A percentile compares a stretch with the other conserved stretches of the same genome.
These are phyloP conservation scores for Patellifolia procumbens DNA, from an alignment of 179 eudicot genomes.

Conservation along the genomic window DNA sequence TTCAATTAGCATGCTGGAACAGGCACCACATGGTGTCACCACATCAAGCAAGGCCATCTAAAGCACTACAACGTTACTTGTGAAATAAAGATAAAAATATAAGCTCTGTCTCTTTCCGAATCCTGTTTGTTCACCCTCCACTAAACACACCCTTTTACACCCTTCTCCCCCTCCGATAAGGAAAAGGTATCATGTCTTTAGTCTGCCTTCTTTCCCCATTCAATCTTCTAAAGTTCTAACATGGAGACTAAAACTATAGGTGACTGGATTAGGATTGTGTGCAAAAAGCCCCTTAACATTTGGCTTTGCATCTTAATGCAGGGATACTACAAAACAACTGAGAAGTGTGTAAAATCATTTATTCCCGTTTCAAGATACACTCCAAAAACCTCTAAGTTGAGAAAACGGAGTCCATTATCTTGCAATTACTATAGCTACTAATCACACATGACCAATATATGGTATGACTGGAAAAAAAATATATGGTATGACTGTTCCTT, in stretches of 20 bases:
- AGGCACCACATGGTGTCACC: neutral
- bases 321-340: too few relatives aligned
- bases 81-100: too few relatives aligned
- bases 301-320: constrained; percentile 1
- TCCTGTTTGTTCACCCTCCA: neutral
- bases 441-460: too few relatives aligned
- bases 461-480: too few relatives aligned
- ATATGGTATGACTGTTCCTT: neutral
- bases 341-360: neutral
- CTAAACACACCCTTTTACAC: neutral
- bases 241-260: too few relatives aligned
- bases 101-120: neutral
- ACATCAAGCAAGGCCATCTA: neutral
- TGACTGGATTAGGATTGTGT: too few relatives aligned
- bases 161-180: neutral
- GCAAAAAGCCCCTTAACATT: too few relatives aligned
- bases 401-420: neutral
- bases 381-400: neutral
- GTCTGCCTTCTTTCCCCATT: too few relatives aligned
- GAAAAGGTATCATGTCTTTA: too few relatives aligned
- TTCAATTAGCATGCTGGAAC: neutral
- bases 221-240: too few relatives aligned
- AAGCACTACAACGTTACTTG: neutral
- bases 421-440: too few relatives aligned
- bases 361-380: neutral